Conservation (phyloP, 441 rosid genomes). For the Sinapis alba region DNA sequence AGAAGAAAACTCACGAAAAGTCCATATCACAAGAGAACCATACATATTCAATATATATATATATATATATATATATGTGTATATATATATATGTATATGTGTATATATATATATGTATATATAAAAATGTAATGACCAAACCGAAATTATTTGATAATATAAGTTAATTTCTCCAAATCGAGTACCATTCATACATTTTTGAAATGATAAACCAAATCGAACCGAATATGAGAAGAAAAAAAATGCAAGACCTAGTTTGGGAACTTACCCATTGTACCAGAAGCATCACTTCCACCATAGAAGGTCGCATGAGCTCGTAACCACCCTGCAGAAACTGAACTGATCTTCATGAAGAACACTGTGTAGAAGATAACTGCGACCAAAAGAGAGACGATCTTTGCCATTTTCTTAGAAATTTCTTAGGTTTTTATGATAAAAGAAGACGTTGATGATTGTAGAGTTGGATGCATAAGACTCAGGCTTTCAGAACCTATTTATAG, state of each 20-base stretch:
- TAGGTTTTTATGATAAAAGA: neutral
- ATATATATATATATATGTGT: too few relatives aligned
- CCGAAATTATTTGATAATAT: neutral
- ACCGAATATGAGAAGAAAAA: neutral
- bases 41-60: too few relatives aligned
- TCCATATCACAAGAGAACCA: too few relatives aligned
- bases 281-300: conserved; percentile 15
- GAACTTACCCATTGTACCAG: conserved; percentile 10
- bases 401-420: conserved; percentile 32
- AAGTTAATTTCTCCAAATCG: neutral
- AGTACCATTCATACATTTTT: neutral
- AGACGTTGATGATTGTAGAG: conserved; percentile 17
- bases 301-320: conserved; percentile 8
- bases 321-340: conserved; percentile 39
- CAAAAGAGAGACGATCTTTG: conserved; percentile 11
- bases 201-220: neutral
- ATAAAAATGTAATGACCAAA: neutral
- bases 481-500: conserved; percentile 19
- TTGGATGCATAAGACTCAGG: conserved; percentile 26
- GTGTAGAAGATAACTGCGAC: conserved; percentile 15
- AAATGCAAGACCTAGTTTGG: neutral
- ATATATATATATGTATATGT: too few relatives aligned
- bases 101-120: neutral
- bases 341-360: conserved; percentile 18
- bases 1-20: conserved; percentile 7